phyloP scores from a whole-genome alignment of 179 eudicot genomes.

The Patellifolia procumbens region DNA sequence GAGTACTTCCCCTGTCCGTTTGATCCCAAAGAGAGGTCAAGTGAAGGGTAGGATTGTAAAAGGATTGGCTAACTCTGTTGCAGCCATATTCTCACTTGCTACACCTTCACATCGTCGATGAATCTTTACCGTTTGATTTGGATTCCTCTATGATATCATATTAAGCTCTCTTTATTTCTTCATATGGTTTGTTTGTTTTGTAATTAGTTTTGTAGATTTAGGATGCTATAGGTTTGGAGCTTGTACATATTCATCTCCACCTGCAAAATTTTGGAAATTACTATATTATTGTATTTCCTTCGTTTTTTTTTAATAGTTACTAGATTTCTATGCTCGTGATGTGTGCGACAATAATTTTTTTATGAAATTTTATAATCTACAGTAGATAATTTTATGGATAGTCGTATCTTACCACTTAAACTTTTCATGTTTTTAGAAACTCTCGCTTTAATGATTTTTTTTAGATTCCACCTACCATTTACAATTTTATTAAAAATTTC shows the following conservation, averaged over 20 bases:
- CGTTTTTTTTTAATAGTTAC: no score
- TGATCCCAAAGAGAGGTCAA: background rate
- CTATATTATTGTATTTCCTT: background rate
- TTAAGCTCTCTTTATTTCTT: background rate
- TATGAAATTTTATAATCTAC: no score
- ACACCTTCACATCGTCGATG: background rate
- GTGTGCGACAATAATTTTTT: no score
- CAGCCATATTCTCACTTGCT: background rate
- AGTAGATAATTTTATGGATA: no score
- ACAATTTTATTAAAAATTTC: no score
- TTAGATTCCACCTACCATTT: no score
- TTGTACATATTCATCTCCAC: background rate
- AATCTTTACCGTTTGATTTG: background rate
- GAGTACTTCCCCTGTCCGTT: slow-evolving; percentile 1
- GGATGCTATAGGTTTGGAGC: background rate
- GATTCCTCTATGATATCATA: background rate
- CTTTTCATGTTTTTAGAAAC: no score
- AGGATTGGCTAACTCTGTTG: slow-evolving; percentile 13
- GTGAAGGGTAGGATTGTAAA: slow-evolving; percentile 3
- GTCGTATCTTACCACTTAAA: no score
- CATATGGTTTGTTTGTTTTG: background rate
- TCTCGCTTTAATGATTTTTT: no score
- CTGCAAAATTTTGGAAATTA: background rate
- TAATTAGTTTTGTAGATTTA: background rate
- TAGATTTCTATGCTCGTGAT: no score